These are phyloP conservation scores for Coniochaeta hoffmannii DNA, from an alignment of 2,329 filamentous ascomycete species.

Conservation along the genomic window DNA sequence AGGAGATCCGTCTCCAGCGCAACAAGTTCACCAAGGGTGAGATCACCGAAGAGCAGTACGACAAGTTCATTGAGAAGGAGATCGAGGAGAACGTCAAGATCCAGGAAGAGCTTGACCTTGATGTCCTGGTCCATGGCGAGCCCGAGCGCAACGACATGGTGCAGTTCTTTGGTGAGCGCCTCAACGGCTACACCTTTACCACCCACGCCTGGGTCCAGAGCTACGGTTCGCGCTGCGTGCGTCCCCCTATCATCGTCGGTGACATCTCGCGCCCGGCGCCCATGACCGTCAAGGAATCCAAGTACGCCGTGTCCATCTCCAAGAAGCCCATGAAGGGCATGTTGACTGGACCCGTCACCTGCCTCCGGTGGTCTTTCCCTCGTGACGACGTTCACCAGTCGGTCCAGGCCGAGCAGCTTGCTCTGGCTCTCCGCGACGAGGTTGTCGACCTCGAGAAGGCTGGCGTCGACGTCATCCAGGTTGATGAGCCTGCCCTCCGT, in stretches of 20 bases:
- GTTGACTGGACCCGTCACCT: constrained; percentile 98
- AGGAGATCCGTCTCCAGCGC: constrained; percentile 92
- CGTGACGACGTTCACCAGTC: constrained; percentile 99
- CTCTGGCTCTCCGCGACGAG: constrained; percentile 95
- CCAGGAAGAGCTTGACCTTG: constrained; percentile 95
- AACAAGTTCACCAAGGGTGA: constrained; percentile 99
- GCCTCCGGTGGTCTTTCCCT: constrained; percentile 98
- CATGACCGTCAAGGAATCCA: constrained; percentile 99
- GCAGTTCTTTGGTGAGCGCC: constrained; percentile 97
- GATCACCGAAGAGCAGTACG: constrained; percentile 86
- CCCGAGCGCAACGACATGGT: constrained; percentile 99
- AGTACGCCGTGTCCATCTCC: constrained; percentile 92
- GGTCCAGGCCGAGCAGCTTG: constrained; percentile 96
- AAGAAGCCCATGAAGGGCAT: constrained; percentile 99
- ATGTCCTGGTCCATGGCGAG: constrained; percentile 97
- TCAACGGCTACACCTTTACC: constrained; percentile 97
- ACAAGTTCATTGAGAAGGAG: constrained; percentile 99
- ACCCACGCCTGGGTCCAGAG: constrained; percentile 97
- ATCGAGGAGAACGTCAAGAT: constrained; percentile 92
- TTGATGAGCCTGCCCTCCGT: constrained; percentile 97
- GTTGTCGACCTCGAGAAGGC: constrained; percentile 96
- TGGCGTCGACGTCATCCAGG: constrained; percentile 96
- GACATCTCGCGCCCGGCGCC: constrained; percentile 94
- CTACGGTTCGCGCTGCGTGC: constrained; percentile 97
- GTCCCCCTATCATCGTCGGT: constrained; percentile 96